These are phyloP conservation scores for Scheffersomyces lignosus DNA, from an alignment of 805 yeast species.

Conservation along the genomic window DNA sequence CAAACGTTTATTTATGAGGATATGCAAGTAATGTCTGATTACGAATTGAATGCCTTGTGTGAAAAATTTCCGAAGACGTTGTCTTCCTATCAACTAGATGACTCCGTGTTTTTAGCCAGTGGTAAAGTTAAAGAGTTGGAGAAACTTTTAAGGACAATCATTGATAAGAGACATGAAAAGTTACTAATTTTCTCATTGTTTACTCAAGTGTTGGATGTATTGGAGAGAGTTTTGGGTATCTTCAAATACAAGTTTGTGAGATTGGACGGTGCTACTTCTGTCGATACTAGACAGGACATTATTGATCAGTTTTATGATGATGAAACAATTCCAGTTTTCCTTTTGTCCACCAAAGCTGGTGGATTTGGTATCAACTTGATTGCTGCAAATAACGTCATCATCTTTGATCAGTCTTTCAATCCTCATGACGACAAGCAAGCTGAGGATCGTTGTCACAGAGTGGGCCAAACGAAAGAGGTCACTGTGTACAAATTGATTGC, in stretches of 20 bases:
- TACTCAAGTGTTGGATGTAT: conserved; percentile 86
- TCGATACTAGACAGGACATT: conserved; percentile 87
- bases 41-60: conserved; percentile 78
- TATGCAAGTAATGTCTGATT: conserved; percentile 93
- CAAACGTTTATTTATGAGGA: conserved; percentile 80
- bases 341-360: conserved; percentile 94
- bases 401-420: conserved; percentile 91
- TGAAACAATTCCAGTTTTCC: conserved; percentile 75
- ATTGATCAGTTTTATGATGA: conserved; percentile 89
- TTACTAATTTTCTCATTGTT: conserved; percentile 86
- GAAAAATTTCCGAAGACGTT: conserved; percentile 68
- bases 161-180: conserved; percentile 60
- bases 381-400: conserved; percentile 89
- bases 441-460: conserved; percentile 97
- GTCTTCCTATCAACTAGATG: conserved; percentile 50
- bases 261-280: conserved; percentile 91
- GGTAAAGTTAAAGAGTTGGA: conserved; percentile 70
- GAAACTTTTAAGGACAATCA: conserved; percentile 56
- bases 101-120: conserved; percentile 58
- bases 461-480: conserved; percentile 88
- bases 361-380: conserved; percentile 97
- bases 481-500: conserved; percentile 73
- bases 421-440: conserved; percentile 99
- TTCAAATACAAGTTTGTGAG: conserved; percentile 72
- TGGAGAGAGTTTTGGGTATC: conserved; percentile 71